Evolutionary conservation across 768 basidiomycete genomes (phyloP).

Genomic region (Lentinula sp.): DNA sequence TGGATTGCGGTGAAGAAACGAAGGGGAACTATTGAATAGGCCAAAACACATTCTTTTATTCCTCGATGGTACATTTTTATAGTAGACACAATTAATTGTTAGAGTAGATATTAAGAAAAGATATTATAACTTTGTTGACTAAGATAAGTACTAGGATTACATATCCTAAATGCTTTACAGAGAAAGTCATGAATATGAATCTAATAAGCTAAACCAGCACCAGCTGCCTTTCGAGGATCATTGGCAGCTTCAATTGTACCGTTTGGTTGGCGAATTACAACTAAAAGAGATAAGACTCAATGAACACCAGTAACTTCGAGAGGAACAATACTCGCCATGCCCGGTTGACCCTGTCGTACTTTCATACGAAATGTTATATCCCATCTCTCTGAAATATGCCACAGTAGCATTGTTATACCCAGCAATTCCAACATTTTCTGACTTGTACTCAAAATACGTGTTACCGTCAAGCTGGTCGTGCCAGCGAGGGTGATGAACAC

Average conservation of each 20-base stretch:
- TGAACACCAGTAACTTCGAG: not conserved
- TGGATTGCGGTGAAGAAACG: too few relatives aligned
- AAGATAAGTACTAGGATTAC: too few relatives aligned
- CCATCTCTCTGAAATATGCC: slow-evolving; percentile 10
- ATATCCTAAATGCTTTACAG: too few relatives aligned
- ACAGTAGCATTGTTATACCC: slow-evolving; percentile 14
- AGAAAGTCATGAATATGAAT: too few relatives aligned
- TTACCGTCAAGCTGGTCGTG: slow-evolving; percentile 18
- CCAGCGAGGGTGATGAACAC: slow-evolving; percentile 16
- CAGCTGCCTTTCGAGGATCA: slow-evolving; percentile 10
- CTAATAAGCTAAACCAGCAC: slow-evolving; percentile 5
- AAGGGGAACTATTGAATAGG: too few relatives aligned
- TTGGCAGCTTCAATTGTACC: slow-evolving; percentile 9
- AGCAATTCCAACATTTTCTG: slow-evolving; percentile 9
- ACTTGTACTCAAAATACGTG: slow-evolving; percentile 16
- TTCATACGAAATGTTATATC: slow-evolving; percentile 11
- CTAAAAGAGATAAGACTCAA: not conserved
- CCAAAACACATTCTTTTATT: too few relatives aligned
- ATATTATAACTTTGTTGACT: too few relatives aligned
- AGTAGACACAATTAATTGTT: too few relatives aligned
- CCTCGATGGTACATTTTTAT: too few relatives aligned
- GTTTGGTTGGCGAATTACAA: slow-evolving; percentile 8
- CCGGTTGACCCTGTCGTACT: slow-evolving; percentile 8
- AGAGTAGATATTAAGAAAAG: too few relatives aligned
- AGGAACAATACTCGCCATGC: slow-evolving; percentile 1